Evolutionary conservation across 176 grass and related monocot species (phyloP).

Genomic region (Oryza glumipatula): DNA sequence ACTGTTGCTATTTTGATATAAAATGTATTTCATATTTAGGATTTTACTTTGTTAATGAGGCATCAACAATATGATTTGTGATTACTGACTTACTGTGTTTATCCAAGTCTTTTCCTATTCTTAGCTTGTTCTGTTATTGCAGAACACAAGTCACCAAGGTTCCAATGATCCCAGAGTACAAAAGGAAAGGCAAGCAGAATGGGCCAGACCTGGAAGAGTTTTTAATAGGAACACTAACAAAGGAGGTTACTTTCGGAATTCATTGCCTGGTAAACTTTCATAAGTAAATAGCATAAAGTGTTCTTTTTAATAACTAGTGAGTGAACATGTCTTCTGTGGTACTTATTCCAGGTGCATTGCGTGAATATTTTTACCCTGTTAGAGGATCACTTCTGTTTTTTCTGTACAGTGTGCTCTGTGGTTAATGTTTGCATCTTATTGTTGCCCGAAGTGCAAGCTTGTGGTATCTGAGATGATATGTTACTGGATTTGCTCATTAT

Average conservation of each 20-base stretch:
- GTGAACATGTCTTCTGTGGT: neutral
- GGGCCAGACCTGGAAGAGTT: slow-evolving; percentile 45
- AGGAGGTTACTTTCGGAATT: slow-evolving; percentile 46
- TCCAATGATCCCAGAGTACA: slow-evolving; percentile 33
- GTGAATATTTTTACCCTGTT: neutral
- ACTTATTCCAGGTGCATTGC: slow-evolving; percentile 7
- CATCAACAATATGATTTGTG: neutral
- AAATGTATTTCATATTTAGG: neutral
- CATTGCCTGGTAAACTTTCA: slow-evolving; percentile 45
- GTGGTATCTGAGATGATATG: neutral
- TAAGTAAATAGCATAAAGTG: neutral
- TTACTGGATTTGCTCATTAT: slow-evolving; percentile 6
- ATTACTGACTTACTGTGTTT: neutral
- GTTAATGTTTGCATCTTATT: neutral
- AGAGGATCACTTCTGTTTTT: neutral
- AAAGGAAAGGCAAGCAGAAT: slow-evolving; percentile 33
- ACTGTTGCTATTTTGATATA: slow-evolving; percentile 20
- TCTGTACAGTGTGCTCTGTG: neutral
- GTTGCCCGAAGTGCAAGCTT: neutral
- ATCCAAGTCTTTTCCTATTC: neutral
- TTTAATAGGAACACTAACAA: slow-evolving; percentile 42
- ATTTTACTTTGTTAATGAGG: neutral
- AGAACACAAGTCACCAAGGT: slow-evolving; percentile 44
- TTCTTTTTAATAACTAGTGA: slow-evolving; percentile 25
- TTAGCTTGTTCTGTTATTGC: slow-evolving; percentile 27